Base-by-base conservation (phyloP, 257 asterid genomes). In the Avicennia marina region DNA sequence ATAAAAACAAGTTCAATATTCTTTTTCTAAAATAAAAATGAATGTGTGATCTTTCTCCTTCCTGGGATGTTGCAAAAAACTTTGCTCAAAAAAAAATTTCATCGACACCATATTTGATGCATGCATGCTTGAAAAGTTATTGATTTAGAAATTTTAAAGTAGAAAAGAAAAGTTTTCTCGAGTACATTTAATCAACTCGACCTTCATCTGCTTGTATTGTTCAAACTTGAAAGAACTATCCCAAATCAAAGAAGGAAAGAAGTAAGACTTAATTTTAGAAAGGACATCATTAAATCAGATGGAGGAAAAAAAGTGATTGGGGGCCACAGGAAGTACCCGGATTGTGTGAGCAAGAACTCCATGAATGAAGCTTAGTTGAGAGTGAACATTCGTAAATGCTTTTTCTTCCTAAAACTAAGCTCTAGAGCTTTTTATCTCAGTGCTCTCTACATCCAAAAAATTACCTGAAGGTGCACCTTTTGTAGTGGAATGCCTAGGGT, bases 271-370 rank as follows among this genome's bases (percentile, higher is more conserved):
- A 46, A n/a, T n/a, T n/a, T n/a, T 21, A 20, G 21, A 29, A 46
- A 15, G n/a, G 1, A 6, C 4, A 33, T 11, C 1, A 7, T 12
- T 49, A 39, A 24, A 27, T 40, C 29, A n/a, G 7, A 41, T 42
- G 60, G n/a, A n/a, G 15, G n/a, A n/a, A n/a, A n/a, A 40, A 50
- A 18, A 22, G 11, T 34, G 24, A 10, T 15, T 17, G 12, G 8
- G 26, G 15, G 15, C 7, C 9, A 46, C n/a, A 3, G 31, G 5
- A 40, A 39, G 24, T 43, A 66, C 62, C 66, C 59, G 19, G 48
- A 26, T 12, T 49, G 41, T 32, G 50, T 27, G 13, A 51, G 4
- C 2, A 4, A 18, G 46, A 17, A 32, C 66, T 66, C 72, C 66
- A 51, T 51, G 42, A 52, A 31, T 39, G 53, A 65, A 38, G 32